Conservation (phyloP, 1,139 yeast species). For the Scheffersomyces lignicola region DNA sequence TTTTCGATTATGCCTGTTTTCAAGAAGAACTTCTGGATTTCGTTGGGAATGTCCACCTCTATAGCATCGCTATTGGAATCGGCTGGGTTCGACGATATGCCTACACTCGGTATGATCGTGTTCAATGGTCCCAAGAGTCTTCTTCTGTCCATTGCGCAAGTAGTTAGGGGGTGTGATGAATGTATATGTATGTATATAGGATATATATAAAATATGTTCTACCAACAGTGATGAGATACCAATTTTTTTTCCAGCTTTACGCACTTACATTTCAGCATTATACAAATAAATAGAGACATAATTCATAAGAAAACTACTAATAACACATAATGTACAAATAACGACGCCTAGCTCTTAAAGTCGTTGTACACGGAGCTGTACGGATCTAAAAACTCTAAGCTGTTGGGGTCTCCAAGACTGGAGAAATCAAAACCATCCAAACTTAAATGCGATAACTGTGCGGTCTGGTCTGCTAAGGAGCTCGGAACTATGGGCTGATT, state of each 20-base stretch:
- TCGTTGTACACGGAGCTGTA: slow-evolving; percentile 14
- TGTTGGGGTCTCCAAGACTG: slow-evolving; percentile 15
- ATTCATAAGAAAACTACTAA: not conserved
- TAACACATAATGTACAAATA: not conserved
- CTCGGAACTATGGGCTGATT: slow-evolving; percentile 5
- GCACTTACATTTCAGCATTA: too few relatives aligned
- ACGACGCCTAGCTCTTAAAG: slow-evolving; percentile 2
- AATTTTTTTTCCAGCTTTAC: not conserved
- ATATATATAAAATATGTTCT: too few relatives aligned
- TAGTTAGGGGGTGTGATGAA: not conserved
- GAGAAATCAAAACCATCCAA: slow-evolving; percentile 23
- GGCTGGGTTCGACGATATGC: slow-evolving; percentile 12
- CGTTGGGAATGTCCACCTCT: slow-evolving; percentile 14
- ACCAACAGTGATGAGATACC: not conserved
- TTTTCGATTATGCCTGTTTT: slow-evolving; percentile 66
- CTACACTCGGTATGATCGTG: slow-evolving; percentile 49
- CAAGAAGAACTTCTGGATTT: slow-evolving; percentile 43
- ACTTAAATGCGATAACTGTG: slow-evolving; percentile 8
- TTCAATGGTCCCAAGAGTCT: slow-evolving; percentile 66
- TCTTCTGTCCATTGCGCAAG: slow-evolving; percentile 68
- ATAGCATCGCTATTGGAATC: slow-evolving; percentile 7
- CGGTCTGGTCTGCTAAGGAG: not conserved
- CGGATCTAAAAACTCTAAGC: slow-evolving; percentile 24
- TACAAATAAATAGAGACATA: slow-evolving; percentile 1
- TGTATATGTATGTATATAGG: slow-evolving; percentile 5